These are phyloP conservation scores for Phragmites australis DNA, from an alignment of 176 grass and related monocot species.

Conservation along the genomic window DNA sequence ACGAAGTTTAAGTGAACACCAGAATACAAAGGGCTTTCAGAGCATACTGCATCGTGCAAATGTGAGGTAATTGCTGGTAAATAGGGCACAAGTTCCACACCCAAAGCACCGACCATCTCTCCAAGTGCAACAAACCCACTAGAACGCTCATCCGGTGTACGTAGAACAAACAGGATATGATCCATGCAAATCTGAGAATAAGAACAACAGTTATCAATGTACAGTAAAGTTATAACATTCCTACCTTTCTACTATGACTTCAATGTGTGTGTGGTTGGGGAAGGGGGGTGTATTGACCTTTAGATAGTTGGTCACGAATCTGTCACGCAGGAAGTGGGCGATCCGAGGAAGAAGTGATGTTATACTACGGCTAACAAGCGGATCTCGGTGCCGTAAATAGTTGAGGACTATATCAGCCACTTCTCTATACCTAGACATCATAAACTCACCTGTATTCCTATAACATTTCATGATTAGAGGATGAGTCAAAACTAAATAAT, in stretches of 20 bases:
- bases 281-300: too few species aligned
- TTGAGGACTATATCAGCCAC: slow-evolving; percentile 97
- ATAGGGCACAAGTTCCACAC: slow-evolving; percentile 87
- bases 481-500: slow-evolving; percentile 16
- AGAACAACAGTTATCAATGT: slow-evolving; percentile 31
- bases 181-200: slow-evolving; percentile 92
- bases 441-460: slow-evolving; percentile 99
- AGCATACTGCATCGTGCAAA: slow-evolving; percentile 86
- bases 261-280: too few species aligned
- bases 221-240: neutral
- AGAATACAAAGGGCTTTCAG: slow-evolving; percentile 25
- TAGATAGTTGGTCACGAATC: slow-evolving; percentile 95
- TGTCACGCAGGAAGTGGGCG: slow-evolving; percentile 96
- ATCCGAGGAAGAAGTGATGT: slow-evolving; percentile 99
- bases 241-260: neutral
- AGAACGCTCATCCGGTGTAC: slow-evolving; percentile 83
- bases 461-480: slow-evolving; percentile 28
- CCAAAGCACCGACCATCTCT: slow-evolving; percentile 97
- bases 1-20: slow-evolving; percentile 38
- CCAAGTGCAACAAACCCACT: slow-evolving; percentile 96
- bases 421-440: slow-evolving; percentile 99
- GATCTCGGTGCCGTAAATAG: slow-evolving; percentile 85
- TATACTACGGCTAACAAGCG: slow-evolving; percentile 96
- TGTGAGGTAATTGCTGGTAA: slow-evolving; percentile 75
- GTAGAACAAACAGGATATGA: slow-evolving; percentile 93